Conservation (phyloP, 2,329 filamentous ascomycete genomes). For the Calonectria pseudoreteaudii region DNA sequence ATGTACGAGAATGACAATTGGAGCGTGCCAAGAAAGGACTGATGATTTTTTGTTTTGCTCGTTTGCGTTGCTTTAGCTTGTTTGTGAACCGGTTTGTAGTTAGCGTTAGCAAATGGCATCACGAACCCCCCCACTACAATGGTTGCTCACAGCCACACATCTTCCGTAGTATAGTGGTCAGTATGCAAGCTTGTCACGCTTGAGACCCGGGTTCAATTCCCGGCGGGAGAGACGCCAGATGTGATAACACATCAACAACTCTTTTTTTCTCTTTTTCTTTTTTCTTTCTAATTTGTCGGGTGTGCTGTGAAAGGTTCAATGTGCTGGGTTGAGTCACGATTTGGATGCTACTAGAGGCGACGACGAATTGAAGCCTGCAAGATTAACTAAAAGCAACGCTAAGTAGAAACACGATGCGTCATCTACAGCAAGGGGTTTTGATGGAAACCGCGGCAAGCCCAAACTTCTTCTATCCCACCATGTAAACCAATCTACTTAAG, state of each 20-base stretch:
- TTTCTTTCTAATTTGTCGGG: neutral
- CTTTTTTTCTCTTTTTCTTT: neutral
- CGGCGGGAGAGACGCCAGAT: neutral
- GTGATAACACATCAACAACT: neutral
- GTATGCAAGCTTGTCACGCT: neutral
- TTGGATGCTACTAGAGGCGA: neutral
- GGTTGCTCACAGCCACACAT: neutral
- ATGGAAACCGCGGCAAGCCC: neutral
- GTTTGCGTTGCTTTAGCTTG: neutral
- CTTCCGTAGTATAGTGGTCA: neutral
- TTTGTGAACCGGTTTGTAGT: neutral
- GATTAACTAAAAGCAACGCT: neutral
- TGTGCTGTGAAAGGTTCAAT: neutral
- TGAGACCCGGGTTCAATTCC: neutral
- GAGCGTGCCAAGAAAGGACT: neutral
- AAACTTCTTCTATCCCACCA: neutral
- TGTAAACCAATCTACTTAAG: neutral
- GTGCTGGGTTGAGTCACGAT: neutral
- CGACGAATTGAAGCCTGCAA: neutral
- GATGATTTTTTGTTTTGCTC: neutral
- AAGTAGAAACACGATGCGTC: neutral
- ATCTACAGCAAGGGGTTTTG: neutral
- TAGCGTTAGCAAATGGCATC: neutral
- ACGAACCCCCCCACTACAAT: neutral
- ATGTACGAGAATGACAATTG: neutral